Evolutionary conservation across 2,329 filamentous ascomycete species (phyloP).

Genomic region (Aspergillus persii): DNA sequence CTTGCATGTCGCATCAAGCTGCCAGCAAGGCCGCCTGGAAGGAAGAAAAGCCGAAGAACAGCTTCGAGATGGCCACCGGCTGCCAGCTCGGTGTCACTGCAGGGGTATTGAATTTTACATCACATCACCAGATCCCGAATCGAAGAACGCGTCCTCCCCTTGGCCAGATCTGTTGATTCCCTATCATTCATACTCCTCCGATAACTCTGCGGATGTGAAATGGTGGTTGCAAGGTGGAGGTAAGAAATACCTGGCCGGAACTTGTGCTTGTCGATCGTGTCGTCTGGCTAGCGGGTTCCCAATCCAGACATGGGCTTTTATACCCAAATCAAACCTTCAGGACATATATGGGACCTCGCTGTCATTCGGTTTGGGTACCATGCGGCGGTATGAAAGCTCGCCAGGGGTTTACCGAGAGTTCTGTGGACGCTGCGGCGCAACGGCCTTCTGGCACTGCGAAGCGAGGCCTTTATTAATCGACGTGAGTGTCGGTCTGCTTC

Average conservation of each 20-base stretch:
- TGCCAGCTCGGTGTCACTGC: conserved; percentile 56
- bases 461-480: conserved; percentile 58
- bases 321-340: conserved; percentile 59
- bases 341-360: conserved; percentile 38
- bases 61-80: conserved; percentile 12
- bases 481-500: conserved; percentile 61
- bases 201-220: conserved; percentile 51
- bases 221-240: conserved; percentile 57
- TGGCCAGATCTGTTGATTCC: conserved; percentile 57
- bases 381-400: conserved; percentile 56
- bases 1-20: conserved; percentile 12
- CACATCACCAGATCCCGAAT: conserved; percentile 52
- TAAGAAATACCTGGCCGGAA: conserved; percentile 57
- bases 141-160: conserved; percentile 45
- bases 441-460: conserved; percentile 60
- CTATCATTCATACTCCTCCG: conserved; percentile 38
- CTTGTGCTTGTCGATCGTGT: conserved; percentile 63
- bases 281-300: conserved; percentile 61
- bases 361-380: conserved; percentile 41
- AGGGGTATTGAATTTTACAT: conserved; percentile 56
- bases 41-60: background rate
- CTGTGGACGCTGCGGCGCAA: conserved; percentile 62
- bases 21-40: background rate
- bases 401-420: conserved; percentile 58
- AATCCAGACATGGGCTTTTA: conserved; percentile 65